Percentiles rank a stretch among this genome's conserved stretches.
Evolutionary conservation across 768 basidiomycete species (phyloP).

Genomic region (Hericium erinaceus): DNA sequence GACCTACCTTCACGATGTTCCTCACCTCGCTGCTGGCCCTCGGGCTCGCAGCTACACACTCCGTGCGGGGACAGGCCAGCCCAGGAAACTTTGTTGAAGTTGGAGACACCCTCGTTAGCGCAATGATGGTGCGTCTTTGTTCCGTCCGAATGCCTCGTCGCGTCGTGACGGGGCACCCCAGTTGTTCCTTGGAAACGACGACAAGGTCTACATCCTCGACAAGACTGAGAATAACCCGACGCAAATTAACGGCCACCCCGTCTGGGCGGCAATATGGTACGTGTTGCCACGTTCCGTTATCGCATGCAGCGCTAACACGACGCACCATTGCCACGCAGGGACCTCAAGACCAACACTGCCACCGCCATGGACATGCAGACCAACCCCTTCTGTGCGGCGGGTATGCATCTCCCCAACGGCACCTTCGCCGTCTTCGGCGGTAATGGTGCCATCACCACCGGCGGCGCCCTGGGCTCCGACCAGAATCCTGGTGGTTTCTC

Average conservation of each 20-base stretch:
- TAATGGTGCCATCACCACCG: constrained; percentile 62
- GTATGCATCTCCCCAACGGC: constrained; percentile 75
- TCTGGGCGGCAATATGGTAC: constrained; percentile 66
- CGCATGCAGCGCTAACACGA: background rate
- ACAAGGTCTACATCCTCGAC: constrained; percentile 88
- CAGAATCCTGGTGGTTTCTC: constrained; percentile 34
- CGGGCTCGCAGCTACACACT: constrained; percentile 30
- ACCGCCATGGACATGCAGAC: constrained; percentile 62
- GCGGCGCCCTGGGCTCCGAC: constrained; percentile 30
- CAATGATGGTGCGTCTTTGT: constrained; percentile 40
- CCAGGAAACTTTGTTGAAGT: constrained; percentile 23
- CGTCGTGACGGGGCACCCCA: constrained; percentile 18
- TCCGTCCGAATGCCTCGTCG: background rate
- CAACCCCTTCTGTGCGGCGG: constrained; percentile 76
- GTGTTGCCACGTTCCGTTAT: constrained; percentile 1
- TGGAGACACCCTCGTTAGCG: constrained; percentile 35
- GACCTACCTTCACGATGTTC: constrained; percentile 17
- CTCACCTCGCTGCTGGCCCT: constrained; percentile 33
- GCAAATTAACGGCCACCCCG: constrained; percentile 58
- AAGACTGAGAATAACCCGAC: constrained; percentile 76
- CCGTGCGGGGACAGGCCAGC: constrained; percentile 13
- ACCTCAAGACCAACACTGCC: constrained; percentile 48
- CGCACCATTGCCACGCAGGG: constrained; percentile 29
- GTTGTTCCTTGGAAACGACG: constrained; percentile 74
- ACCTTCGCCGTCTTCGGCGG: constrained; percentile 71